Percentiles rank a stretch among this genome's conserved stretches.
phyloP scores from a whole-genome alignment of 148 eudicot species.

The Rhododendron griersonianum region DNA sequence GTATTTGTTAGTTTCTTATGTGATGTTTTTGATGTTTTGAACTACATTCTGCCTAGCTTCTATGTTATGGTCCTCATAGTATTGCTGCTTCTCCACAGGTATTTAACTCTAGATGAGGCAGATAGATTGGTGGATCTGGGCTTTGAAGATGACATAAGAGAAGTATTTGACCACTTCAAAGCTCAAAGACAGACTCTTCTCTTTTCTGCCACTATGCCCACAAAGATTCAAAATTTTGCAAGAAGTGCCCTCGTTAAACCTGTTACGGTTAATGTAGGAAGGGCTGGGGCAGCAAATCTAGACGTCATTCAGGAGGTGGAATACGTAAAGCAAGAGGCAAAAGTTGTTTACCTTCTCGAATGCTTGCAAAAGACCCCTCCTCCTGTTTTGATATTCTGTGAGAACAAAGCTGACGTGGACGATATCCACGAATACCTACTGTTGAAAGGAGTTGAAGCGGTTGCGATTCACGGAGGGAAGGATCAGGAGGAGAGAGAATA shows the following conservation, averaged over 20 bases:
- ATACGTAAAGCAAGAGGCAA: conserved; percentile 90
- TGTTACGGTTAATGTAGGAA: conserved; percentile 76
- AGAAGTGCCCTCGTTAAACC: conserved; percentile 81
- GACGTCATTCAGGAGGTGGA: conserved; percentile 96
- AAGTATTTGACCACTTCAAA: conserved; percentile 90
- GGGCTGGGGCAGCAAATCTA: conserved; percentile 95
- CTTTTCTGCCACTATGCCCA: conserved; percentile 94
- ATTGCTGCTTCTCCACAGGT: conserved; percentile 37
- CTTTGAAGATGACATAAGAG: conserved; percentile 92
- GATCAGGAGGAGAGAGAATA: conserved; percentile 92
- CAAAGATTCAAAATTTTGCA: conserved; percentile 89
- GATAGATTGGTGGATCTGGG: conserved; percentile 85
- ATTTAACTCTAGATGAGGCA: conserved; percentile 81
- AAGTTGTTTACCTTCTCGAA: conserved; percentile 85
- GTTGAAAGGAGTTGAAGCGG: conserved; percentile 86
- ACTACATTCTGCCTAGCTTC: neutral
- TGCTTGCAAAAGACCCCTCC: conserved; percentile 96
- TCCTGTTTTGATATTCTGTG: conserved; percentile 85
- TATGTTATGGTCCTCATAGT: conserved; percentile 1
- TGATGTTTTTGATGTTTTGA: neutral
- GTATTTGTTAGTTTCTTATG: neutral
- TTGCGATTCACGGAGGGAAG: conserved; percentile 87
- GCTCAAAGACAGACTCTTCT: conserved; percentile 87
- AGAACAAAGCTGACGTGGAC: conserved; percentile 90
- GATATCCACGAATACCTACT: conserved; percentile 90